phyloP scores from a whole-genome alignment of 129 eudicot genomes.

The Tagetes erecta region DNA sequence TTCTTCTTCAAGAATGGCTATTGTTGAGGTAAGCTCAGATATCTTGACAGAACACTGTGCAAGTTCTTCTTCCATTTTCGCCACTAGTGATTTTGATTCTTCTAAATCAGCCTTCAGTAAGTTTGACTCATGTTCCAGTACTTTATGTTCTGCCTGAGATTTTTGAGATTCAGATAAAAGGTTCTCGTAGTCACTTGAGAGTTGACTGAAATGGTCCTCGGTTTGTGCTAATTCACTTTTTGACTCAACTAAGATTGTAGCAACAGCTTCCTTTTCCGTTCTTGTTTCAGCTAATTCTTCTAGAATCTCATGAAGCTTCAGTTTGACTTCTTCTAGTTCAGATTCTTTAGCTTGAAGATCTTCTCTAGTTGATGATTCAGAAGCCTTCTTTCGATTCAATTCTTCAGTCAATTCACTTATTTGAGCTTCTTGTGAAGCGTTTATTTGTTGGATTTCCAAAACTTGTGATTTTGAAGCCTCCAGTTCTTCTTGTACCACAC shows the following conservation, averaged over 20 bases:
- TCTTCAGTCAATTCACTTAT: constrained; percentile 54
- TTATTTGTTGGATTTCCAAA: constrained; percentile 43
- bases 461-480: constrained; percentile 55
- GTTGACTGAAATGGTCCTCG: constrained; percentile 54
- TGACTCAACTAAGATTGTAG: not conserved
- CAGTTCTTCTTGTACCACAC: constrained; percentile 52
- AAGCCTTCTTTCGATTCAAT: constrained; percentile 46
- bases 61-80: constrained; percentile 52
- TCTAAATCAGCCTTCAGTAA: constrained; percentile 41
- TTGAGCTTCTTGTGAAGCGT: constrained; percentile 51
- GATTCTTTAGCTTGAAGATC: constrained; percentile 53
- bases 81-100: constrained; percentile 51
- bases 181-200: constrained; percentile 56
- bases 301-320: constrained; percentile 47
- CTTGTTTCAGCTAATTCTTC: constrained; percentile 52
- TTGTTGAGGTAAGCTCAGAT: constrained; percentile 39
- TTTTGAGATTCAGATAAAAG: constrained; percentile 54
- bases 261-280: constrained; percentile 48
- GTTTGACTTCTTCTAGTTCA: constrained; percentile 54
- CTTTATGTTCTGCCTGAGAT: constrained; percentile 51
- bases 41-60: constrained; percentile 49
- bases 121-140: constrained; percentile 51
- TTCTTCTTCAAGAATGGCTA: constrained; percentile 56
- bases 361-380: constrained; percentile 53
- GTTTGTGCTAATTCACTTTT: constrained; percentile 29